Evolutionary conservation across 2,329 filamentous ascomycete species (phyloP).

Genomic region (Rutstroemia sp.): DNA sequence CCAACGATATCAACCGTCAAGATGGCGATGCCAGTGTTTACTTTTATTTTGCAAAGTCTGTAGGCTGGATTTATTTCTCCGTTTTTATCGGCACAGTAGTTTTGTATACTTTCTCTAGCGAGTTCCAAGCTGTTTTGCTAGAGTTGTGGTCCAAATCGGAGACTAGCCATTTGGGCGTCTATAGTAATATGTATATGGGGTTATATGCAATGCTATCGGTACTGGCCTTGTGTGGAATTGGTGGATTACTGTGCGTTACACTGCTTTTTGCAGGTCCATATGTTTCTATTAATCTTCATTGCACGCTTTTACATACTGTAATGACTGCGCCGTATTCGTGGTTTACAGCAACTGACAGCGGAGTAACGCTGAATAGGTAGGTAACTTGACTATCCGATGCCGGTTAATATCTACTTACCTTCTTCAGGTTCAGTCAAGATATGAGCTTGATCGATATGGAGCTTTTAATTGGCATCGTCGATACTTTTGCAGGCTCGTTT

Average conservation of each 20-base stretch:
- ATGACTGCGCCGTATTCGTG: conserved; percentile 32
- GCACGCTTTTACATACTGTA: conserved; percentile 40
- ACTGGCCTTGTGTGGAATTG: not conserved
- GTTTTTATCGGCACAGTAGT: not conserved
- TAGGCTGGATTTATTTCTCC: not conserved
- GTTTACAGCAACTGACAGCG: not conserved
- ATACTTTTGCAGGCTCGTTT: conserved; percentile 1
- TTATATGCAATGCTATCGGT: conserved; percentile 1
- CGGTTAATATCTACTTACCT: not conserved
- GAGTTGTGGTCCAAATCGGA: not conserved
- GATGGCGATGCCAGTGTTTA: conserved; percentile 4
- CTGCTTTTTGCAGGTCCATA: not conserved
- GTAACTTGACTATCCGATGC: not conserved
- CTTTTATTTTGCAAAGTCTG: conserved; percentile 1
- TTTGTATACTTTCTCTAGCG: not conserved
- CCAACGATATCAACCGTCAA: not conserved
- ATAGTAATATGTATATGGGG: not conserved
- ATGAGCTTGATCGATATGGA: conserved; percentile 26
- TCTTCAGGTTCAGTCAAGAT: conserved; percentile 25
- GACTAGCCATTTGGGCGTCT: not conserved
- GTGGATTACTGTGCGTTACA: not conserved
- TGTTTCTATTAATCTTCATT: conserved; percentile 34
- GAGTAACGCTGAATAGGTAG: not conserved
- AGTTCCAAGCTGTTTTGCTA: not conserved
- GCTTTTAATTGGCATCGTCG: conserved; percentile 15